phyloP scores from a whole-genome alignment of 2,329 filamentous ascomycete genomes.

The Graphium sp. region DNA sequence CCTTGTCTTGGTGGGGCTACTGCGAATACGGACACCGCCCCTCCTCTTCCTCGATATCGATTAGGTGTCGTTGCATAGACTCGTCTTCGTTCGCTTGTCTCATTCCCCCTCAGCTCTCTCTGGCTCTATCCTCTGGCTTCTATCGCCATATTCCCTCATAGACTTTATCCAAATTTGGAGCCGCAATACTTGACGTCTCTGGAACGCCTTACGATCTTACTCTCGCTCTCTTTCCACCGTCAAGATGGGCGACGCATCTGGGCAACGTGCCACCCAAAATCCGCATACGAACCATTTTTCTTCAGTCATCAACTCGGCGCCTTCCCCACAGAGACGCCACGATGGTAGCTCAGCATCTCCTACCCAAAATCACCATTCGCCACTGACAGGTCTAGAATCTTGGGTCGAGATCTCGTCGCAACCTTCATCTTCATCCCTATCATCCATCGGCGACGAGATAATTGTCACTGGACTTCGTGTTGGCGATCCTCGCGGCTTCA shows the following conservation, averaged over 20 bases:
- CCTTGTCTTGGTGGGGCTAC: too few relatives aligned
- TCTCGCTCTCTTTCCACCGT: neutral
- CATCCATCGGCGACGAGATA: slow-evolving; percentile 73
- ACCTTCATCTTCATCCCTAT: slow-evolving; percentile 84
- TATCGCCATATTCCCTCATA: neutral
- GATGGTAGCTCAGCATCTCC: slow-evolving; percentile 1
- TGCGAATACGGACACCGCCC: too few relatives aligned
- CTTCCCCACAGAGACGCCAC: slow-evolving; percentile 1
- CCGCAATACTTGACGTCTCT: too few relatives aligned
- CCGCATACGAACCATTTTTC: too few relatives aligned
- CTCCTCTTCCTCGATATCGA: too few relatives aligned
- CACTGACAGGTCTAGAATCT: too few relatives aligned
- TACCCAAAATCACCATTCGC: neutral
- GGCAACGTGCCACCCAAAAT: too few relatives aligned
- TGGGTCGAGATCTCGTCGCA: slow-evolving; percentile 93
- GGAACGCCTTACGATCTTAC: neutral
- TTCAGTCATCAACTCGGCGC: slow-evolving; percentile 1
- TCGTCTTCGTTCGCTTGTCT: too few relatives aligned
- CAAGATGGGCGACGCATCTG: neutral
- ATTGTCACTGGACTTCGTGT: slow-evolving; percentile 77
- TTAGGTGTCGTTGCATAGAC: too few relatives aligned
- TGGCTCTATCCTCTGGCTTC: neutral
- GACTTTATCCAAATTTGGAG: too few relatives aligned
- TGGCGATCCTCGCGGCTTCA: slow-evolving; percentile 43
- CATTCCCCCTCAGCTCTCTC: neutral